These are phyloP conservation scores for Theileria parva DNA, from an alignment of 169 alveolate genomes.

Conservation along the genomic window DNA sequence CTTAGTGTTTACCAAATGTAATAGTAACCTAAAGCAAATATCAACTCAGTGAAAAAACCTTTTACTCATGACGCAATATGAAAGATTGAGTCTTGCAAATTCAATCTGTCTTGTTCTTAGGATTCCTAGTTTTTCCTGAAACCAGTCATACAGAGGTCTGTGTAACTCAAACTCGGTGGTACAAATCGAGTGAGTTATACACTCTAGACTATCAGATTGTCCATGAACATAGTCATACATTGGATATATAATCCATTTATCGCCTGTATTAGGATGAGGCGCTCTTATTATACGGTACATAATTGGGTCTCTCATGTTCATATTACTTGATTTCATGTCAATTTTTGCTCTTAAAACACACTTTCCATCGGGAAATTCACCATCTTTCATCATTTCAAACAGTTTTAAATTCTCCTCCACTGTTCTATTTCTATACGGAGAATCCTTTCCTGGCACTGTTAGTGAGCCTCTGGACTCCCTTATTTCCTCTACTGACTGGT, in stretches of 20 bases:
- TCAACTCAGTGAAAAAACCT: conserved; percentile 66
- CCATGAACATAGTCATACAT: conserved; percentile 99
- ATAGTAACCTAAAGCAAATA: conserved; percentile 76
- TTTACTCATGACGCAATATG: conserved; percentile 94
- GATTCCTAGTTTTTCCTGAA: conserved; percentile 88
- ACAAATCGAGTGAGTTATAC: conserved; percentile 97
- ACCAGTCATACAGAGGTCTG: conserved; percentile 98
- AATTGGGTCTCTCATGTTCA: conserved; percentile 97
- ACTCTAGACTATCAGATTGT: conserved; percentile 95
- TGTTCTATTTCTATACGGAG: conserved; percentile 92
- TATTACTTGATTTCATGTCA: conserved; percentile 95
- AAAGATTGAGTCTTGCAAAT: conserved; percentile 96
- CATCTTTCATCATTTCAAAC: conserved; percentile 94
- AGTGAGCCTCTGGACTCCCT: conserved; percentile 86
- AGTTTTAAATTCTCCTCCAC: conserved; percentile 93
- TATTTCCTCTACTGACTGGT: conserved; percentile 91
- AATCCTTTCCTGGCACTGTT: conserved; percentile 84
- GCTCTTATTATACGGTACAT: conserved; percentile 87
- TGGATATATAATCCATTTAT: conserved; percentile 98
- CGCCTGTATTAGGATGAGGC: conserved; percentile 97
- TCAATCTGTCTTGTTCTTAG: conserved; percentile 87
- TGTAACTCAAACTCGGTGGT: conserved; percentile 98
- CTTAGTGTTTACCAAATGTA: conserved; percentile 88
- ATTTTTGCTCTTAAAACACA: conserved; percentile 96
- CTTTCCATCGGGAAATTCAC: conserved; percentile 93